phyloP scores from a whole-genome alignment of 768 basidiomycete species.

The Rhodotorula babjevae region DNA sequence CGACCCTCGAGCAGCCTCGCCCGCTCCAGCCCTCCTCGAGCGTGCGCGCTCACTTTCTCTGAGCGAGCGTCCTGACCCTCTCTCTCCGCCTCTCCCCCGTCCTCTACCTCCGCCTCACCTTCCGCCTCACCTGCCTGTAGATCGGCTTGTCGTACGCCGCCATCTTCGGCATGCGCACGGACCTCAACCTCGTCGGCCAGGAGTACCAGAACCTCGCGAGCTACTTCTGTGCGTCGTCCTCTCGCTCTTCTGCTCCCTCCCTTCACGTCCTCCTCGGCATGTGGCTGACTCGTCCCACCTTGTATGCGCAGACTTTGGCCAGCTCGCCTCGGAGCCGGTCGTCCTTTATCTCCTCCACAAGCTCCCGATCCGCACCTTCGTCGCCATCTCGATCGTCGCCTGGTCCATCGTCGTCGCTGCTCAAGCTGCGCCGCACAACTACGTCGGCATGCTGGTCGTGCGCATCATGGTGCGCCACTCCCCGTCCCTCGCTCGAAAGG shows the following conservation, averaged over 20 bases:
- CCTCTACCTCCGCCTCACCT: no score
- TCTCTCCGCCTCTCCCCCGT: no score
- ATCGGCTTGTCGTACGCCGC: slow-evolving; percentile 10
- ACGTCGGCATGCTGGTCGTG: not conserved
- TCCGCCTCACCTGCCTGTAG: not conserved
- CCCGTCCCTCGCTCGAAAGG: not conserved
- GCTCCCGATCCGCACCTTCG: slow-evolving; percentile 12
- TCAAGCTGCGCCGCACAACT: slow-evolving; percentile 7
- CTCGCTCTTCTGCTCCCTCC: no score
- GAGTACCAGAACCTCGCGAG: slow-evolving; percentile 16
- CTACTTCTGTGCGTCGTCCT: slow-evolving; percentile 12
- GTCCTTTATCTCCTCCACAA: slow-evolving; percentile 5
- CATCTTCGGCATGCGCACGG: slow-evolving; percentile 27
- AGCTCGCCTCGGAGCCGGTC: not conserved
- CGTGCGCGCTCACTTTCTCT: no score
- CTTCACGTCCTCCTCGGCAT: no score
- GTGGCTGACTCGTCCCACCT: not conserved
- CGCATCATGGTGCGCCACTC: slow-evolving; percentile 4
- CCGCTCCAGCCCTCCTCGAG: no score
- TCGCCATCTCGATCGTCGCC: slow-evolving; percentile 9
- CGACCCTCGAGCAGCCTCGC: no score
- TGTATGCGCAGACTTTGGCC: slow-evolving; percentile 1
- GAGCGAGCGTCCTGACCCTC: no score
- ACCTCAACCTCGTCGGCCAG: slow-evolving; percentile 17
- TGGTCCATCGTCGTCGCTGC: not conserved